Evolutionary conservation across 306 rosid genomes (phyloP).

Genomic region (Gastrolobium bilobum): DNA sequence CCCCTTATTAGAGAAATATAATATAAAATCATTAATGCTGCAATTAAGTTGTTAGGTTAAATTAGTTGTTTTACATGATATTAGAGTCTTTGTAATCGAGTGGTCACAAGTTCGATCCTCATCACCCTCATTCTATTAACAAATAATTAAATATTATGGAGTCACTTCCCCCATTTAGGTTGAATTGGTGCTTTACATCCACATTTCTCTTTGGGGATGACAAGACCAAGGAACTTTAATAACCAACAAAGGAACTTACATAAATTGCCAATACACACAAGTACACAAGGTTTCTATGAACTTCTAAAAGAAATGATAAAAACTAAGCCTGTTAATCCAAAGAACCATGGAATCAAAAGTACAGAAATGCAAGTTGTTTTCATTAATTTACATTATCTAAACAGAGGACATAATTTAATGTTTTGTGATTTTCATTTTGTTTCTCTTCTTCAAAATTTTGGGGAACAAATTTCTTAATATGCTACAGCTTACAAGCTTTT

Average conservation of each 20-base stretch:
- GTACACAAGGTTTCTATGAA: neutral
- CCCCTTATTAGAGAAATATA: neutral
- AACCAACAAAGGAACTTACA: conserved; percentile 16
- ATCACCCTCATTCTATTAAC: too few species aligned
- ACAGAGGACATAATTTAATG: neutral
- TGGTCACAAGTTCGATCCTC: too few species aligned
- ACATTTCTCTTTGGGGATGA: neutral
- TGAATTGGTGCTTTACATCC: too few species aligned
- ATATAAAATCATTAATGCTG: too few species aligned
- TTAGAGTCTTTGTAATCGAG: too few species aligned
- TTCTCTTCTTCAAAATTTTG: neutral
- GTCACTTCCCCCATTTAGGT: too few species aligned
- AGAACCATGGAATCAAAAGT: neutral
- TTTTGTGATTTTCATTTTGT: neutral
- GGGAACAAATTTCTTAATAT: neutral
- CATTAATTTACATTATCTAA: neutral
- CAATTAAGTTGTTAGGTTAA: too few species aligned
- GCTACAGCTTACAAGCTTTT: neutral
- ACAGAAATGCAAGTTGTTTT: conserved; percentile 19
- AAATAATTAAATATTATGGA: too few species aligned
- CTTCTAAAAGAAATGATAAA: neutral
- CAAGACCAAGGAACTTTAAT: neutral
- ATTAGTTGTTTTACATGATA: too few species aligned
- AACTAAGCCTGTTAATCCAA: conserved; percentile 1
- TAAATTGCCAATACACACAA: neutral